Evolutionary conservation across 148 eudicot genomes (phyloP).

Genomic region (Silene uniflora): DNA sequence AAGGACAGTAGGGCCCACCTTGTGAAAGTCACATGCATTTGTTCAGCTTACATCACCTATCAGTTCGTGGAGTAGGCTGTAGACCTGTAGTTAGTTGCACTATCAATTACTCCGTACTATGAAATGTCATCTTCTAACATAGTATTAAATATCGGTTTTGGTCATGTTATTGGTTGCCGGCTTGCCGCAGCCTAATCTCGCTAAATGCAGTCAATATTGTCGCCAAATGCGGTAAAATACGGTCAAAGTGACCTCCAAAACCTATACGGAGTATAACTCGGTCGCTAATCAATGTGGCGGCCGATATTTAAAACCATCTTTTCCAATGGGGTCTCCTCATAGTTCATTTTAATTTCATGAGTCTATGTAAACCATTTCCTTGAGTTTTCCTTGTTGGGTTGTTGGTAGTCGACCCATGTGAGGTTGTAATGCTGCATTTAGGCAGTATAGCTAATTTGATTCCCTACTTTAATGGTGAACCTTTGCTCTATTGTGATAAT

Average conservation of each 20-base stretch:
- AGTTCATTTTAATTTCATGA: conserved; percentile 2
- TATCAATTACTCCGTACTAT: neutral
- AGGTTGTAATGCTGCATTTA: neutral
- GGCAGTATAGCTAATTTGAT: neutral
- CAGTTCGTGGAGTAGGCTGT: neutral
- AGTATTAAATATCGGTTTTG: no score
- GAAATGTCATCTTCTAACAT: neutral
- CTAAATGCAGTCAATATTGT: no score
- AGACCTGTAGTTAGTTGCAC: conserved; percentile 12
- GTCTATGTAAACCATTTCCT: conserved; percentile 5
- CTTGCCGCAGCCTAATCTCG: no score
- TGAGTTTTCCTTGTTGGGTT: neutral
- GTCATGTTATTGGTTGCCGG: no score
- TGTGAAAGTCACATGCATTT: conserved; percentile 23
- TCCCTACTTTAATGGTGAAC: neutral
- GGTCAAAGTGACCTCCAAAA: no score
- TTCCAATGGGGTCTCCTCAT: neutral
- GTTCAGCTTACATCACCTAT: neutral
- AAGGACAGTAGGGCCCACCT: conserved; percentile 13
- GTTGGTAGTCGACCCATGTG: neutral
- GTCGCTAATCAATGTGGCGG: no score
- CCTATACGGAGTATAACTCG: no score
- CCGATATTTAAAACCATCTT: no score
- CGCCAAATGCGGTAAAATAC: no score
- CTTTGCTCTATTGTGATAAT: neutral